A percentile compares a stretch with the other conserved stretches of the same genome.
These are phyloP conservation scores for Fraxinus excelsior DNA, from an alignment of 257 asterid species.

Conservation along the genomic window DNA sequence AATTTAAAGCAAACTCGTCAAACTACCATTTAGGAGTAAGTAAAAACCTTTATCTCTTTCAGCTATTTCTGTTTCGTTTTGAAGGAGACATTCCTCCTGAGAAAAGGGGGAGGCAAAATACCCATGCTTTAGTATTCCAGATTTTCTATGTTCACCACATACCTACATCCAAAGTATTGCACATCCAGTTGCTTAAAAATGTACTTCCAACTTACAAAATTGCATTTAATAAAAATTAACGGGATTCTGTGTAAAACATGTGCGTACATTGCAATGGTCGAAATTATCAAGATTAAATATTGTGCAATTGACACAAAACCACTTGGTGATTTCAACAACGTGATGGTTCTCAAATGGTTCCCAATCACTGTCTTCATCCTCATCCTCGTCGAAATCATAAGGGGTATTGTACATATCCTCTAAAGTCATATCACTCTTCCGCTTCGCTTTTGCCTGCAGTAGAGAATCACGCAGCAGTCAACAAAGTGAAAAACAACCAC, in stretches of 20 bases:
- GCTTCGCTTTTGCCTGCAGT: constrained; percentile 56
- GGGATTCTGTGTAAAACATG: neutral
- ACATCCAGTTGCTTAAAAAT: constrained; percentile 13
- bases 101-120: constrained; percentile 61
- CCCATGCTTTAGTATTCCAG: constrained; percentile 85
- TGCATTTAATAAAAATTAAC: neutral
- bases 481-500: constrained; percentile 6
- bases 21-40: constrained; percentile 18
- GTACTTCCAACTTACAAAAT: constrained; percentile 2
- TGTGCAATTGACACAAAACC: constrained; percentile 96
- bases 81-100: constrained; percentile 39
- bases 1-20: neutral
- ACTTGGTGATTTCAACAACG: constrained; percentile 49
- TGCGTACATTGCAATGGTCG: constrained; percentile 66
- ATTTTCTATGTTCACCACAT: constrained; percentile 85
- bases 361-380: constrained; percentile 77
- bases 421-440: constrained; percentile 55
- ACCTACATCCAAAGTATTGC: constrained; percentile 43
- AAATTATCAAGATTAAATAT: constrained; percentile 62
- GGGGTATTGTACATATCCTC: constrained; percentile 70
- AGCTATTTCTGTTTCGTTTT: constrained; percentile 40
- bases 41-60: constrained; percentile 54
- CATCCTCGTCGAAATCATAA: constrained; percentile 65
- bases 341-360: constrained; percentile 43
- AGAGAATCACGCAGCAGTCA: constrained; percentile 16